These are phyloP conservation scores for Cordyceps cateniannulata DNA, from an alignment of 2,329 filamentous ascomycete genomes.

Conservation along the genomic window DNA sequence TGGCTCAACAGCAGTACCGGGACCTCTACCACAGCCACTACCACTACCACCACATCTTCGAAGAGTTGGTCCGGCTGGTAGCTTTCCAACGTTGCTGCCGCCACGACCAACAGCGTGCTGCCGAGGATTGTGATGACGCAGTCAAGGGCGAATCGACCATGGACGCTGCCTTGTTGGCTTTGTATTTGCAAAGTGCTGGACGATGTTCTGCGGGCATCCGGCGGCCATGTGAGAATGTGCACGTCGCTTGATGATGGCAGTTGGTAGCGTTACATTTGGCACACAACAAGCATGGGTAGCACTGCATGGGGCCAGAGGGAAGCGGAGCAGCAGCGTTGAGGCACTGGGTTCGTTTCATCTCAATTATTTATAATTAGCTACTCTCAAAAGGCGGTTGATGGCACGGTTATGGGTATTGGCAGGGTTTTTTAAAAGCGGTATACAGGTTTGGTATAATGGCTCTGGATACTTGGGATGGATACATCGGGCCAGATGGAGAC, in stretches of 20 bases:
- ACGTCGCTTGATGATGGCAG: not conserved
- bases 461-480: not conserved
- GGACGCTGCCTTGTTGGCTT: not conserved
- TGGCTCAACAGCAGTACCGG: conserved; percentile 35
- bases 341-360: not conserved
- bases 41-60: not conserved
- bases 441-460: not conserved
- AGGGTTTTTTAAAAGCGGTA: not conserved
- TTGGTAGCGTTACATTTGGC: conserved; percentile 6
- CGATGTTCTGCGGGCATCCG: not conserved
- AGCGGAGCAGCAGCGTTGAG: not conserved
- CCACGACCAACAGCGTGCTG: not conserved
- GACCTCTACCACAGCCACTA: not conserved
- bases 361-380: not conserved
- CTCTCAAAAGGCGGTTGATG: conserved; percentile 1
- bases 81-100: not conserved
- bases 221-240: not conserved
- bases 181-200: not conserved
- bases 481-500: not conserved
- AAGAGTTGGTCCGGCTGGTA: not conserved
- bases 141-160: not conserved
- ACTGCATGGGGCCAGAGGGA: conserved; percentile 2
- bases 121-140: not conserved
- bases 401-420: not conserved
- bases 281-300: not conserved